Conservation (phyloP, 345 rosid species). For the Pelargonium nanum region DNA sequence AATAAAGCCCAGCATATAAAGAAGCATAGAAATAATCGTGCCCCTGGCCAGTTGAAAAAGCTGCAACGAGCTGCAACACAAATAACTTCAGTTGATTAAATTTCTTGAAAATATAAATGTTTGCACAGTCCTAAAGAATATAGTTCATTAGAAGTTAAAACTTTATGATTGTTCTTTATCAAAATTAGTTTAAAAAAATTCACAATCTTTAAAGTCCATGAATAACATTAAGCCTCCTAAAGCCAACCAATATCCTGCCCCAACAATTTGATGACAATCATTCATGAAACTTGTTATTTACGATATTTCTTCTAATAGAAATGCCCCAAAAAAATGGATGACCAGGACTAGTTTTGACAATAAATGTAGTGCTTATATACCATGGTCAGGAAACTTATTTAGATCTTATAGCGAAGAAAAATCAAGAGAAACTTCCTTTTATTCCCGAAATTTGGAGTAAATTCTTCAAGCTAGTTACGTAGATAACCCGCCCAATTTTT, state of each 20-base stretch:
- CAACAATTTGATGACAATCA: background rate
- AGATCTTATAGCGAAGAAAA: background rate
- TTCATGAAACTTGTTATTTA: background rate
- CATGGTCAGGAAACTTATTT: background rate
- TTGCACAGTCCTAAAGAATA: background rate
- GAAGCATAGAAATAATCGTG: slow-evolving; percentile 66
- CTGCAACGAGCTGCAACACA: slow-evolving; percentile 42
- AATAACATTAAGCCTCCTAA: too few relatives aligned
- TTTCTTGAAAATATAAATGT: background rate
- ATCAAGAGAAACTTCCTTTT: background rate
- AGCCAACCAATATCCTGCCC: background rate
- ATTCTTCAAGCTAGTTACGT: too few relatives aligned
- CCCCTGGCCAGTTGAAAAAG: slow-evolving; percentile 40
- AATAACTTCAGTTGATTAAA: background rate
- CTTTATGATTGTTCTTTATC: background rate
- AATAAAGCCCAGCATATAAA: slow-evolving; percentile 67
- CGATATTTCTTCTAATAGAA: background rate
- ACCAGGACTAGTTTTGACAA: too few relatives aligned
- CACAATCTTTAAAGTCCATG: too few relatives aligned
- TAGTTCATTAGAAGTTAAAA: background rate
- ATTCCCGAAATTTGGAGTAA: background rate
- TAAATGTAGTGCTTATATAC: background rate
- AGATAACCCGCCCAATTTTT: too few relatives aligned
- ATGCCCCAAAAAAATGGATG: too few relatives aligned
- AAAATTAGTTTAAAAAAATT: background rate